phyloP scores from a whole-genome alignment of 495 filamentous ascomycete species.

The Hypoxylon crocopeplum region DNA sequence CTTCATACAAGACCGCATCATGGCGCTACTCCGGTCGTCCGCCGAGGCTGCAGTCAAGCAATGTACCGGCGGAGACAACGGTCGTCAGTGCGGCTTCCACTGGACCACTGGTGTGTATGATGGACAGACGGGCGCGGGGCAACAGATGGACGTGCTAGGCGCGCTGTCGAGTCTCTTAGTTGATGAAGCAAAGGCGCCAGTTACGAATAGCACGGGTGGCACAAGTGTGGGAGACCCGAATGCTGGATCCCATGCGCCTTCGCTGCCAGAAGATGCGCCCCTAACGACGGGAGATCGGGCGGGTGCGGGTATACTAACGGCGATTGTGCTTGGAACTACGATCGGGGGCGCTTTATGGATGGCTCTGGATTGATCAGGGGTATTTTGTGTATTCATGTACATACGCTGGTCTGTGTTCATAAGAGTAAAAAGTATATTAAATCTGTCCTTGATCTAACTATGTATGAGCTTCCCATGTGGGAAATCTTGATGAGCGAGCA shows the following conservation, averaged over 20 bases:
- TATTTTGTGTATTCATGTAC: neutral
- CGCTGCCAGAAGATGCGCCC: constrained; percentile 11
- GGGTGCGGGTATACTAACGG: constrained; percentile 66
- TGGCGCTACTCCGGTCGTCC: constrained; percentile 69
- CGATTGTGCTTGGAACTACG: constrained; percentile 44
- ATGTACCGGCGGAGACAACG: constrained; percentile 66
- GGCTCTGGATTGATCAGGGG: constrained; percentile 13
- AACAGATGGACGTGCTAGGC: constrained; percentile 74
- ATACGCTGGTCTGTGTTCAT: neutral
- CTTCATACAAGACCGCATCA: constrained; percentile 65
- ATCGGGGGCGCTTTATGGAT: constrained; percentile 46
- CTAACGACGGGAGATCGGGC: constrained; percentile 60
- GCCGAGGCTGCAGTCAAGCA: constrained; percentile 71
- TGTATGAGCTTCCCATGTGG: no score
- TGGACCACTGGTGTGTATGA: constrained; percentile 70
- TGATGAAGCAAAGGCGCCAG: constrained; percentile 48
- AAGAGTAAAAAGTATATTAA: no score
- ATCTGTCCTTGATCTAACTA: no score
- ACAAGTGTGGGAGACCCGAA: constrained; percentile 68
- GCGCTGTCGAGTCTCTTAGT: constrained; percentile 65
- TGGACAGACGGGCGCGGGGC: constrained; percentile 64
- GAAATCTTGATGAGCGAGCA: no score
- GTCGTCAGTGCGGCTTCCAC: constrained; percentile 70
- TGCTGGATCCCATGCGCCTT: constrained; percentile 52
- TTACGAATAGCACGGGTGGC: constrained; percentile 66